Base-by-base conservation (phyloP, 1,284 basidiomycete genomes). In the Kalmanozyma brasiliensis region DNA sequence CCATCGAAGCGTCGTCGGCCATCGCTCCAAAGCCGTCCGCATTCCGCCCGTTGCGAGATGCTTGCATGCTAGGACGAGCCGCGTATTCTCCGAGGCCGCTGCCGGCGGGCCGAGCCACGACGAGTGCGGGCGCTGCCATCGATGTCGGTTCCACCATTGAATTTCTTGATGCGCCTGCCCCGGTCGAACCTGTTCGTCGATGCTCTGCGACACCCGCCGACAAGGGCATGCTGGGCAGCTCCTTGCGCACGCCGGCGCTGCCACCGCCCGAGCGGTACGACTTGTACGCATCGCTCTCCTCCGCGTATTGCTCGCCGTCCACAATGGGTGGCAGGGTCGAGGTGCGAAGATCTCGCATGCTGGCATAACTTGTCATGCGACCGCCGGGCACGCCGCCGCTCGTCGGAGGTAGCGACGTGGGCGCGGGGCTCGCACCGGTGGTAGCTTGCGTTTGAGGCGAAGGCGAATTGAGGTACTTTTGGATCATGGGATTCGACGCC, bases 391-490 rank as follows among this genome's bases (percentile, higher is more conserved):
- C n/a, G 44, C 26, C 49, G 26, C n/a, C 38, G 19, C 48, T 29
- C n/a, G 30, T 9, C 22, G 38, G 26, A 14, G 49, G 35, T 29
- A 36, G 49, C 40, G 52, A 45, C 40, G 19, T 34, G 10, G 22
- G 35, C 9, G 20, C 33, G 16, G 42, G 46, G 26, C 11, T 29
- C 6, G 26, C 26, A 19, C 46, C 36, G 4, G 38, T 22, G 4
- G 43, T 47, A 7, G 60, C 60, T 41, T 59, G 60, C n/a, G 56
- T 69, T 44, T 60, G 60, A 1, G 52, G 56, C 20, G 44, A 59
- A 9, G 68, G 63, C 45, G 68, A 71, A 41, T 56, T 58, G 55
- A 71, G 62, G 20, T 71, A 66, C 51, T 59, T 66, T 24, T 65
- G 58, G 49, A 71, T 62, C 51, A 66, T 35, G 1, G 68, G 48